Base-by-base conservation (phyloP, 139 green algal species). In the Chlorella vulgaris region DNA sequence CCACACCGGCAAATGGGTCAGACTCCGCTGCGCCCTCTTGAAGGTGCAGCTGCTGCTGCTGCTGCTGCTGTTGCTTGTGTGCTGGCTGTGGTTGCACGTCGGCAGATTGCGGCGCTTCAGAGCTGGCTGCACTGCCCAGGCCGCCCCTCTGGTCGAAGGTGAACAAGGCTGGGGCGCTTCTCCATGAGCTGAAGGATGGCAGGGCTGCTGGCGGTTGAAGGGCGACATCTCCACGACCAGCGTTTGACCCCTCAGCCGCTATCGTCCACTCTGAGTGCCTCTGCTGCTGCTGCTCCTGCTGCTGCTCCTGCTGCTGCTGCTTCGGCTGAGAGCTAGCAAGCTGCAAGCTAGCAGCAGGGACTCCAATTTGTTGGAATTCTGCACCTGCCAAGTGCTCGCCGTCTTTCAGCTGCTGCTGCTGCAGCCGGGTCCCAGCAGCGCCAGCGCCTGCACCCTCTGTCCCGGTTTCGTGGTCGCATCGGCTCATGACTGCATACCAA, bases 401-500 rank as follows among this genome's bases (percentile, higher is more conserved):
- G 10, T 55, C 15, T 15, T 55, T 10, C 15, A 15, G 13, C 10
- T 24, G 13, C 8, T 65, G 22, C 69, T 76, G 42, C 69, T 60
- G 40, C 43, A 10, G 47, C 43, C 8, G n/a, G 4, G 7, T 88
- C 80, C 43, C 66, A 33, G 43, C n/a, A 80, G n/a, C 4, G 24
- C 31, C 70, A 29, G 31, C 69, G 22, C 29, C 42, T 62, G 42
- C 69, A 42, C 4, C 40, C 73, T 31, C n/a, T 76, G 69, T 42
- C n/a, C 19, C n/a, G n/a, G n/a, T n/a, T n/a, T n/a, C n/a, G n/a
- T n/a, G n/a, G n/a, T n/a, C n/a, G n/a, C n/a, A n/a, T n/a, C n/a
- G n/a, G n/a, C 26, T 35, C 82, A 89, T 89, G 51, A 86, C 58
- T 13, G 47, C 58, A 71, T 94, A 87, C 93, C 93, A 98, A 28